Conservation (phyloP, 352 stramenopile species). For the Globisporangium rhizosaccharum region DNA sequence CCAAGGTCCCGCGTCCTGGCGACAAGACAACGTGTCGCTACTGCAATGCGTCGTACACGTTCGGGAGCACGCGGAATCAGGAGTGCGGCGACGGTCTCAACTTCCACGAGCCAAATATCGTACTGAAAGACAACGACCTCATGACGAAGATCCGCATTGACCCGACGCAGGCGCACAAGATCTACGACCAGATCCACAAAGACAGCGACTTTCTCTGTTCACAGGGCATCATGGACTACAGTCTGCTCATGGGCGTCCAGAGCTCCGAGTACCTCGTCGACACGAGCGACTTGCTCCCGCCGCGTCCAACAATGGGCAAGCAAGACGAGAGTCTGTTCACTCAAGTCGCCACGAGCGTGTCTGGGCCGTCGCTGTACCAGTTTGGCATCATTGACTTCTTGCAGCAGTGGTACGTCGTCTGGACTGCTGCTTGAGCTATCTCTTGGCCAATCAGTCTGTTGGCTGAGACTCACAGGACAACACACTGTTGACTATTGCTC, state of each 20-base stretch:
- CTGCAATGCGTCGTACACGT: conserved; percentile 85
- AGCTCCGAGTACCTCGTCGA: conserved; percentile 88
- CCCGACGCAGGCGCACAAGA: conserved; percentile 62
- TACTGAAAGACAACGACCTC: conserved; percentile 87
- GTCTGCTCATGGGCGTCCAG: conserved; percentile 87
- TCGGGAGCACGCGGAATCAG: conserved; percentile 77
- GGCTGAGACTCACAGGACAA: neutral
- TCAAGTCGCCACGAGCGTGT: conserved; percentile 80
- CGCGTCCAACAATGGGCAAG: conserved; percentile 20
- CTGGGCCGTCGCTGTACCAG: conserved; percentile 85
- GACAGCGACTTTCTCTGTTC: conserved; percentile 87
- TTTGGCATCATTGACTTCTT: conserved; percentile 92
- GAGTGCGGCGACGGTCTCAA: conserved; percentile 83
- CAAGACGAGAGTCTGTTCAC: conserved; percentile 65
- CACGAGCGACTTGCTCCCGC: conserved; percentile 50
- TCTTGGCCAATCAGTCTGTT: neutral
- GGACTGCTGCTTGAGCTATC: neutral
- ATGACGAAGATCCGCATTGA: conserved; percentile 89
- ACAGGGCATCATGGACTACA: conserved; percentile 92
- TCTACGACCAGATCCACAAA: conserved; percentile 86
- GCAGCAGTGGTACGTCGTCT: conserved; percentile 75
- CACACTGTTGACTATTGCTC: neutral
- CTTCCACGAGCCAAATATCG: conserved; percentile 86
- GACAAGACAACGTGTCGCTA: conserved; percentile 82
- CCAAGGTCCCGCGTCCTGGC: conserved; percentile 71